phyloP scores from a whole-genome alignment of 805 yeast species.

The Nakazawaea pomicola region DNA sequence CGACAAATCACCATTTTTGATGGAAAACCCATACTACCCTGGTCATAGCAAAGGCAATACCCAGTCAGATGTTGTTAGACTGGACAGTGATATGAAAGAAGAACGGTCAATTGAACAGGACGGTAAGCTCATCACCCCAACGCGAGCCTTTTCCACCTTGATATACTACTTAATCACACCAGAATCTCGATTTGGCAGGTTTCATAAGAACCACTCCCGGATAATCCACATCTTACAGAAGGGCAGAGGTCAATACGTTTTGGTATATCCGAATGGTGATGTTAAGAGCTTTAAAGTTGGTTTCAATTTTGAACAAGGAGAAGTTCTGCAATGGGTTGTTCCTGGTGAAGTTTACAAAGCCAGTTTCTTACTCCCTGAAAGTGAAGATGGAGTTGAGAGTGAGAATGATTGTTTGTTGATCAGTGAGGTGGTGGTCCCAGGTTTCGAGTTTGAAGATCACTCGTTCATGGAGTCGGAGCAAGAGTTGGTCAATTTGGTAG shows the following conservation, averaged over 20 bases:
- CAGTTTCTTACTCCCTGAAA: conserved; percentile 39
- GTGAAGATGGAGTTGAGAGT: conserved; percentile 25
- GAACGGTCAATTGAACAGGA: not conserved
- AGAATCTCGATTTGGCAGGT: conserved; percentile 43
- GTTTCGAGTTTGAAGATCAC: conserved; percentile 53
- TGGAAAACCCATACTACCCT: conserved; percentile 35
- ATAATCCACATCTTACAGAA: conserved; percentile 50
- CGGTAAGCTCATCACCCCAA: conserved; percentile 14
- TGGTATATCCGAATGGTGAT: conserved; percentile 45
- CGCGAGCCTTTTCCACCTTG: conserved; percentile 42
- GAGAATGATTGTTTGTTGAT: conserved; percentile 38
- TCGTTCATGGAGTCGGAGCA: conserved; percentile 33
- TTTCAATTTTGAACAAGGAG: conserved; percentile 40
- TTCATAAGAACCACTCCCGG: conserved; percentile 47
- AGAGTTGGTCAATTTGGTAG: conserved; percentile 30
- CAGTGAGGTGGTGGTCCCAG: conserved; percentile 59
- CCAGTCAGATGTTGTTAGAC: conserved; percentile 13
- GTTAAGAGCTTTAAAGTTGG: conserved; percentile 50
- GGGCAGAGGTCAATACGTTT: conserved; percentile 52
- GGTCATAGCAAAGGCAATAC: conserved; percentile 21
- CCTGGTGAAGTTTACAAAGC: conserved; percentile 58
- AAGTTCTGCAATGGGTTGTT: conserved; percentile 58
- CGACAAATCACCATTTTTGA: conserved; percentile 41
- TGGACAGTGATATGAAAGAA: too few relatives aligned
- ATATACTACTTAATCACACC: conserved; percentile 50